phyloP scores from a whole-genome alignment of 1,284 basidiomycete genomes.

The Stygiomarasmius scandens region DNA sequence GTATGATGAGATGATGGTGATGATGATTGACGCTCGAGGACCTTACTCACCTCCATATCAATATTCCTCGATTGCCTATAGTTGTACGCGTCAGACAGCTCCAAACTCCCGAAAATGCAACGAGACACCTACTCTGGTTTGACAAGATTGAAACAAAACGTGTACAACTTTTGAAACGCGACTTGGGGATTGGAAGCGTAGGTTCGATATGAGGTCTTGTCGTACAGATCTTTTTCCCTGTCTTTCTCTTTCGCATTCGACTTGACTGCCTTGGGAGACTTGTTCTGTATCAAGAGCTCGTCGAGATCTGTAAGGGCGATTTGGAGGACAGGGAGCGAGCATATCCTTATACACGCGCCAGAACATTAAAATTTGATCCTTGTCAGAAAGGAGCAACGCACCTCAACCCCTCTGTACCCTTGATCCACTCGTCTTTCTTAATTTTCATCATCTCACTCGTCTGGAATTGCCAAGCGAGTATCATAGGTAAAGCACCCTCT shows the following conservation, averaged over 20 bases:
- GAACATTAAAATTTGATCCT: no score
- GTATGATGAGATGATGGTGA: no score
- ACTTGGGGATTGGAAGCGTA: slow-evolving; percentile 52
- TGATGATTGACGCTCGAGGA: no score
- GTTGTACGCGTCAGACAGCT: not conserved
- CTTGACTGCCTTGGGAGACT: slow-evolving; percentile 35
- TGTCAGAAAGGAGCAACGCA: no score
- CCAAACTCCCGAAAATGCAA: not conserved
- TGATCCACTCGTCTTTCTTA: slow-evolving; percentile 66
- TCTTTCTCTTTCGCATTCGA: no score
- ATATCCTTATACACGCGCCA: no score
- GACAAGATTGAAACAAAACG: slow-evolving; percentile 68
- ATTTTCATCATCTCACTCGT: slow-evolving; percentile 73
- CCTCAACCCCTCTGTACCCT: slow-evolving; percentile 58
- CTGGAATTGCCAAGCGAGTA: slow-evolving; percentile 72
- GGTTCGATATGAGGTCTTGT: slow-evolving; percentile 51
- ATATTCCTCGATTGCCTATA: slow-evolving; percentile 68
- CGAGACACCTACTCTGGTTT: slow-evolving; percentile 60
- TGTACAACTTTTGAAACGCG: slow-evolving; percentile 66
- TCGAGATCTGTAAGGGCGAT: slow-evolving; percentile 62
- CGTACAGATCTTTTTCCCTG: slow-evolving; percentile 60
- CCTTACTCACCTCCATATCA: slow-evolving; percentile 75
- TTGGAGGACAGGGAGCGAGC: slow-evolving; percentile 53
- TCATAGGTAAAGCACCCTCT: slow-evolving; percentile 68
- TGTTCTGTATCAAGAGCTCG: slow-evolving; percentile 56